Base-by-base conservation (phyloP, 345 rosid genomes). In the Acer campestre region DNA sequence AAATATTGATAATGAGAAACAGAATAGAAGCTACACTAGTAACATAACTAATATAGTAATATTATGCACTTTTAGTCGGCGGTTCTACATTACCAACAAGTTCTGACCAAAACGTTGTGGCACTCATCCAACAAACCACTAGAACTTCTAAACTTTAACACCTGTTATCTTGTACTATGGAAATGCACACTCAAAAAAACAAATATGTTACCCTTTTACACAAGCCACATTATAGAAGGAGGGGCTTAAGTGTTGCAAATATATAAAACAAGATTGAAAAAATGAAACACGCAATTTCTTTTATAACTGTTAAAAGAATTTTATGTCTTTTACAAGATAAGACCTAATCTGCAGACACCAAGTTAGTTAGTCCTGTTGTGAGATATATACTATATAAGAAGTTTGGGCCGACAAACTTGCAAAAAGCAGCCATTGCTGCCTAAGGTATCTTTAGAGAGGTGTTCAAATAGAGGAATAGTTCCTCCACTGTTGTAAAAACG, bases 201-300 rank as follows among this genome's bases (percentile, higher is more conserved):
- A 72, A 38, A 72, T 12, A 38, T 72, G n/a, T 27, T 22, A 71
- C 4, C 71, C 49, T 38, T 59, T 72, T 23, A 40, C 17, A 42
- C 67, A 72, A 12, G 22, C 44, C 13, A 38, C 55, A 1, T 58
- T 38, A 22, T 11, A 56, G 66, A 29, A 71, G 23, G 38, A 55
- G 14, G 25, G 22, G 62, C 29, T 46, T 27, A 69, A 49, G 14
- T 70, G 3, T 51, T 16, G 44, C 46, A 5, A n/a, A 31, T 20
- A 58, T 31, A 14, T 8, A 44, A 42, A 71, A 42, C 8, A 14
- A 14, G 23, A 35, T 35, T 1, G 23, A 61, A 61, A 70, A 35
- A 10, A n/a, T 27, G 63, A 61, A 42, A 61, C 14, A 25, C 55
- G 10, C 63, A 71, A 55, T 44, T 18, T 44, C 17, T 3, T 56